These are phyloP conservation scores for Orbilia oligospora DNA, from an alignment of 2,329 filamentous ascomycete genomes.

Conservation along the genomic window DNA sequence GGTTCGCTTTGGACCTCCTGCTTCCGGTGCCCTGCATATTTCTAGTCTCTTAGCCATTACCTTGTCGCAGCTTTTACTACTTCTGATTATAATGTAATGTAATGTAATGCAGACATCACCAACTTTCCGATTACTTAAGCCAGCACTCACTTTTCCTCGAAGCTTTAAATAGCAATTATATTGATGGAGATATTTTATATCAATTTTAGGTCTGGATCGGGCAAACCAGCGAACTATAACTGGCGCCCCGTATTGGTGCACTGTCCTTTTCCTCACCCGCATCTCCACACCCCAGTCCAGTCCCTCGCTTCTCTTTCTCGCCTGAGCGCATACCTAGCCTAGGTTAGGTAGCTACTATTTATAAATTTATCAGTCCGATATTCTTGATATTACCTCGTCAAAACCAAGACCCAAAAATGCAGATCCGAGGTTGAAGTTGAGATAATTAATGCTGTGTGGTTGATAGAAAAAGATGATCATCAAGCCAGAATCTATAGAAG, in stretches of 20 bases:
- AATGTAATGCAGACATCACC: too few relatives aligned
- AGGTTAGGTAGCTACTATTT: not conserved
- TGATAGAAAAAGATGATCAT: too few relatives aligned
- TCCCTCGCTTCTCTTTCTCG: constrained; percentile 2
- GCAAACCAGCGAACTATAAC: constrained; percentile 42
- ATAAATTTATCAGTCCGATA: not conserved
- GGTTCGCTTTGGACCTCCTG: constrained; percentile 45
- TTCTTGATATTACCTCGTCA: too few relatives aligned
- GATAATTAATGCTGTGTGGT: too few relatives aligned
- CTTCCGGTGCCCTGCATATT: constrained; percentile 25
- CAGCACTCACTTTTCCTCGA: too few relatives aligned
- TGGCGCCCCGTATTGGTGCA: constrained; percentile 35
- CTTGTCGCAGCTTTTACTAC: too few relatives aligned
- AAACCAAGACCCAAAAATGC: too few relatives aligned
- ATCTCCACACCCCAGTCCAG: not conserved
- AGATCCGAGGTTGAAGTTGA: too few relatives aligned
- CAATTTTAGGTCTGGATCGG: not conserved
- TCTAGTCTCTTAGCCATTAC: not conserved
- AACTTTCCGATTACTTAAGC: too few relatives aligned
- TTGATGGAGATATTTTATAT: not conserved
- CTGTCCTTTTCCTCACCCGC: not conserved
- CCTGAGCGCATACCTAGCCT: not conserved
- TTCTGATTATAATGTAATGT: too few relatives aligned
- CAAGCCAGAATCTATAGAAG: too few relatives aligned
- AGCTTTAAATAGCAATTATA: too few relatives aligned